Conservation (phyloP, 2,329 filamentous ascomycete species). For the Neopestalotiopsis sp. region DNA sequence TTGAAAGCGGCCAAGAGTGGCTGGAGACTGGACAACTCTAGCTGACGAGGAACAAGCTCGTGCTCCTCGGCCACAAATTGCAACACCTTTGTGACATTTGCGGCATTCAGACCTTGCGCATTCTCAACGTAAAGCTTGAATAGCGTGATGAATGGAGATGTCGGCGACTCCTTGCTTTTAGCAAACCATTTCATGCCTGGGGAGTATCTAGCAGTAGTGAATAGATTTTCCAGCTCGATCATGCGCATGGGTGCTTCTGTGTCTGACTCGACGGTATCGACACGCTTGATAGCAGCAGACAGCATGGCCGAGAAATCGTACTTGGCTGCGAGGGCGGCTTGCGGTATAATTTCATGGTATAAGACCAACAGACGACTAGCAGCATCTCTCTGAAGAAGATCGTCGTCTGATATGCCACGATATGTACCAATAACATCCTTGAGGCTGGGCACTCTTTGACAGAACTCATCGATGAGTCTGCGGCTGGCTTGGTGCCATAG, state of each 20-base stretch:
- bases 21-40: constrained; percentile 48
- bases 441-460: constrained; percentile 78
- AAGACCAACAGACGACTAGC: constrained; percentile 78
- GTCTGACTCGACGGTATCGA: constrained; percentile 60
- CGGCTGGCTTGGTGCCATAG: constrained; percentile 75
- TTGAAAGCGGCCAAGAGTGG: constrained; percentile 50
- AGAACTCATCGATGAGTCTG: constrained; percentile 76
- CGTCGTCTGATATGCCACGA: constrained; percentile 69
- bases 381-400: constrained; percentile 78
- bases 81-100: constrained; percentile 61
- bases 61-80: constrained; percentile 67
- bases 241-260: constrained; percentile 61
- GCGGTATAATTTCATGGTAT: constrained; percentile 86
- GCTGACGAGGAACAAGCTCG: constrained; percentile 63
- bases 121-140: constrained; percentile 63
- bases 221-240: constrained; percentile 80
- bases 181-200: constrained; percentile 91
- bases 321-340: constrained; percentile 79
- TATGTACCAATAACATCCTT: constrained; percentile 81
- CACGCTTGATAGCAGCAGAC: constrained; percentile 67
- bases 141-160: constrained; percentile 76
- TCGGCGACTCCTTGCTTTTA: constrained; percentile 66
- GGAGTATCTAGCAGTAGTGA: constrained; percentile 80
- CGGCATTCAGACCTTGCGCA: constrained; percentile 51
- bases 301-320: constrained; percentile 87